Percentiles rank a stretch among this genome's conserved stretches.
These are phyloP conservation scores for Austroboletus novae-zelandiae DNA, from an alignment of 1,284 basidiomycete species.

Conservation along the genomic window DNA sequence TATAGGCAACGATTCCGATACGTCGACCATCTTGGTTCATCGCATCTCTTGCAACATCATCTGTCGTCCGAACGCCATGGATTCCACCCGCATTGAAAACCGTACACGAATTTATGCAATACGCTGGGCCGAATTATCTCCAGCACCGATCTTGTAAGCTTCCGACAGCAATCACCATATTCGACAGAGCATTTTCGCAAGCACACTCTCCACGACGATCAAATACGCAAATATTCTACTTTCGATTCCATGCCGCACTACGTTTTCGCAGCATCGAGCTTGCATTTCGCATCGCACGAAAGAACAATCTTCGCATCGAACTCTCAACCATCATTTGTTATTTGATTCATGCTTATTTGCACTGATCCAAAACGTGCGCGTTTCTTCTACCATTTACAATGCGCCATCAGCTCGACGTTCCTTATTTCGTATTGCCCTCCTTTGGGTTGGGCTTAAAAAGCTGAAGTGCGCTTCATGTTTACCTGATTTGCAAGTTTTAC, in stretches of 20 bases:
- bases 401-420: conserved; percentile 25
- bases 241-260: conserved; percentile 19
- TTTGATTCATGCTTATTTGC: conserved; percentile 36
- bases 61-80: conserved; percentile 14
- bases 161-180: conserved; percentile 20
- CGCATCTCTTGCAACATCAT: conserved; percentile 24
- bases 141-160: conserved; percentile 31
- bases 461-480: conserved; percentile 29
- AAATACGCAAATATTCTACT: conserved; percentile 25
- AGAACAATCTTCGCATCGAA: conserved; percentile 37
- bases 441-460: conserved; percentile 24
- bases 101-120: conserved; percentile 23
- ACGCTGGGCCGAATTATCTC: conserved; percentile 24
- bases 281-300: conserved; percentile 23
- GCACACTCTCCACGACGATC: conserved; percentile 24
- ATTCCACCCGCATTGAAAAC: conserved; percentile 24
- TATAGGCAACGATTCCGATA: conserved; percentile 5
- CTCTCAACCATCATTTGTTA: conserved; percentile 28
- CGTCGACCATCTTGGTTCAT: conserved; percentile 26
- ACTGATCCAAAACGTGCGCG: conserved; percentile 27
- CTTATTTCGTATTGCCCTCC: conserved; percentile 19
- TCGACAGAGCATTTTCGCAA: conserved; percentile 24
- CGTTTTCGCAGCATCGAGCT: conserved; percentile 13
- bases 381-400: conserved; percentile 29
- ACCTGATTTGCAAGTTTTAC: conserved; percentile 15